Evolutionary conservation across 345 rosid species (phyloP).

Genomic region (Hypericum androsaemum): DNA sequence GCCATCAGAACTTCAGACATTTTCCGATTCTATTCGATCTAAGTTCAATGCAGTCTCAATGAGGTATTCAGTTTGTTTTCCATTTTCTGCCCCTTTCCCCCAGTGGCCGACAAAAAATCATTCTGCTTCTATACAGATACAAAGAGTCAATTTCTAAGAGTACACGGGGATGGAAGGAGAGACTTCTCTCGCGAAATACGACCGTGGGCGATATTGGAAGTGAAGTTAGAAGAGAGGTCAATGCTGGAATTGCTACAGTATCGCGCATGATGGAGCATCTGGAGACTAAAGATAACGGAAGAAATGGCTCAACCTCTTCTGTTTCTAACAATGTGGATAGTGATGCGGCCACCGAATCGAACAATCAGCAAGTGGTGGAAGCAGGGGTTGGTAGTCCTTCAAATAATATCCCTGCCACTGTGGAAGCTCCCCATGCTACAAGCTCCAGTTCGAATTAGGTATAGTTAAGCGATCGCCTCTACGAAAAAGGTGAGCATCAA

Average conservation of each 20-base stretch:
- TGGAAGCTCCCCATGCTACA: too few relatives aligned
- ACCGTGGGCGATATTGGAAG: slow-evolving; percentile 63
- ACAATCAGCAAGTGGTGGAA: not conserved
- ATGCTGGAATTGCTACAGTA: slow-evolving; percentile 76
- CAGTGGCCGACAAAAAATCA: not conserved
- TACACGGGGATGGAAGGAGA: slow-evolving; percentile 90
- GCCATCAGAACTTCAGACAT: slow-evolving; percentile 75
- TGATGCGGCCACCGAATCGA: not conserved
- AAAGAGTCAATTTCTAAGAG: slow-evolving; percentile 90
- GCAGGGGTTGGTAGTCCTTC: too few relatives aligned
- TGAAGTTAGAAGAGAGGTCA: slow-evolving; percentile 79
- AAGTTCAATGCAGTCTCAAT: slow-evolving; percentile 62
- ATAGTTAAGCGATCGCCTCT: too few relatives aligned
- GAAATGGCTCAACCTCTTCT: slow-evolving; percentile 10
- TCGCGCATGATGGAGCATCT: slow-evolving; percentile 79
- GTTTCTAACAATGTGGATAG: slow-evolving; percentile 24
- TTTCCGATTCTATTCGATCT: slow-evolving; percentile 78
- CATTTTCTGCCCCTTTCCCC: too few relatives aligned
- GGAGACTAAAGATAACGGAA: slow-evolving; percentile 23
- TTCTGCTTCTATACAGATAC: slow-evolving; percentile 35
- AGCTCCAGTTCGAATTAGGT: too few relatives aligned
- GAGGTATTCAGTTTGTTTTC: slow-evolving; percentile 30
- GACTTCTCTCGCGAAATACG: slow-evolving; percentile 67
- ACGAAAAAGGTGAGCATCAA: too few relatives aligned
- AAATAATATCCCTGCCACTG: too few relatives aligned